These are phyloP conservation scores for Falciphora oryzae DNA, from an alignment of 2,329 filamentous ascomycete genomes.

Conservation along the genomic window DNA sequence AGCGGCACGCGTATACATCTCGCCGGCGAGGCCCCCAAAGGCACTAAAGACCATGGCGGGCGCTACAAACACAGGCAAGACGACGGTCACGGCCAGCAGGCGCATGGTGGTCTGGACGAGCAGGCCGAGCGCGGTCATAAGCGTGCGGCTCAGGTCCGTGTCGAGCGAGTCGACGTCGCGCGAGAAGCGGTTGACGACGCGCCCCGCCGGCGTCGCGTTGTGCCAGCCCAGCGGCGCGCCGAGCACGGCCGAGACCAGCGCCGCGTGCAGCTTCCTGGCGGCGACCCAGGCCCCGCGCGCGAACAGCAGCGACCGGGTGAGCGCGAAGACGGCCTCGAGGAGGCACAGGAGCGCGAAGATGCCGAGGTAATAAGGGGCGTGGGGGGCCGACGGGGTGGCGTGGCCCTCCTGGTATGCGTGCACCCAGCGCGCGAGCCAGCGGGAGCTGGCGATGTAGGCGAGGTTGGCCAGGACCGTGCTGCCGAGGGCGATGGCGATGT, in stretches of 20 bases:
- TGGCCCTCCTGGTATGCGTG: slow-evolving; percentile 41
- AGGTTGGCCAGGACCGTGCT: slow-evolving; percentile 36
- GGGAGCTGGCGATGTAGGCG: slow-evolving; percentile 34
- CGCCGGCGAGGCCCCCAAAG: slow-evolving; percentile 33
- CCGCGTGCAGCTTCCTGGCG: slow-evolving; percentile 44
- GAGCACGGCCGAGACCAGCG: slow-evolving; percentile 46
- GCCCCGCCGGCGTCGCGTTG: slow-evolving; percentile 63
- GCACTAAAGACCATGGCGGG: slow-evolving; percentile 33
- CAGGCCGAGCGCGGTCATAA: slow-evolving; percentile 14
- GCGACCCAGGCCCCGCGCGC: slow-evolving; percentile 46
- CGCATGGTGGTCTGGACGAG: slow-evolving; percentile 18
- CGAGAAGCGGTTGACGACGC: slow-evolving; percentile 92
- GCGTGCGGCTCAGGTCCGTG: slow-evolving; percentile 67
- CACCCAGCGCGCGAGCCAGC: slow-evolving; percentile 50
- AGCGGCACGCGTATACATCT: slow-evolving; percentile 39
- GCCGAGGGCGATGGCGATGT: slow-evolving; percentile 33
- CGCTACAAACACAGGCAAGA: slow-evolving; percentile 38
- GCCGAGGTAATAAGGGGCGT: slow-evolving; percentile 46
- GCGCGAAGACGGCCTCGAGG: slow-evolving; percentile 37
- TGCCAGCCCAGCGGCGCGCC: slow-evolving; percentile 52
- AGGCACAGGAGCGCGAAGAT: slow-evolving; percentile 38
- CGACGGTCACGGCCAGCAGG: slow-evolving; percentile 33
- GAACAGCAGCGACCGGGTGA: neutral
- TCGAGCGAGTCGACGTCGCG: slow-evolving; percentile 89
- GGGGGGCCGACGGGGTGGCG: slow-evolving; percentile 41